A percentile compares a stretch with the other conserved stretches of the same genome.
These are phyloP conservation scores for Scytalidium lignicola DNA, from an alignment of 2,329 filamentous ascomycete genomes.

Conservation along the genomic window DNA sequence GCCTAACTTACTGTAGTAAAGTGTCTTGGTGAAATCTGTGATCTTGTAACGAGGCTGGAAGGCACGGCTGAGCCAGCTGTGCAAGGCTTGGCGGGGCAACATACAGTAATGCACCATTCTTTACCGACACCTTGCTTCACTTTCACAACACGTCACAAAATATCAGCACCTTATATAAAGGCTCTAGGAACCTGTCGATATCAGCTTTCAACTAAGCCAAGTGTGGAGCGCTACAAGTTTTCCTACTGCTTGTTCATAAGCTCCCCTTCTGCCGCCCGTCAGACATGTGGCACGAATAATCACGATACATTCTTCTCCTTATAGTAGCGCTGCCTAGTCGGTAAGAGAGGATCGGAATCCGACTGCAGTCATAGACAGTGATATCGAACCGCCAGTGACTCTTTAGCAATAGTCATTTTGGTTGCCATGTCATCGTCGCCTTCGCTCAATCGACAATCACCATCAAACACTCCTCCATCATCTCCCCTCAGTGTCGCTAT, in stretches of 20 bases:
- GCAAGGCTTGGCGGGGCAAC: not conserved
- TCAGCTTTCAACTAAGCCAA: not conserved
- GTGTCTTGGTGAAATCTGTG: not conserved
- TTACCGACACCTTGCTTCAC: not conserved
- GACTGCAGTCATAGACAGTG: too few species aligned
- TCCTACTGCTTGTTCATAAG: not conserved
- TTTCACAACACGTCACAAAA: not conserved
- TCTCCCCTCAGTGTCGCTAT: conserved; percentile 15
- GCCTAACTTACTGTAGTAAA: too few species aligned
- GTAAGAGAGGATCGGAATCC: too few species aligned
- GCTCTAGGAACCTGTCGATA: not conserved
- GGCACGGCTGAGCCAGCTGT: not conserved
- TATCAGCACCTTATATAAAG: not conserved
- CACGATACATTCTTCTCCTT: too few species aligned
- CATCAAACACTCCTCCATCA: conserved; percentile 13
- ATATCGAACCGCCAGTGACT: too few species aligned
- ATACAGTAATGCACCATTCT: not conserved
- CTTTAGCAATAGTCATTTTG: not conserved
- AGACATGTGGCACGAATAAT: too few species aligned
- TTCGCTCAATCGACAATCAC: not conserved
- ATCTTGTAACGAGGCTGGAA: not conserved
- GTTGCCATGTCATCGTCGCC: not conserved
- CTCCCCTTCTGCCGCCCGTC: not conserved
- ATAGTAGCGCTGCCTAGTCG: too few species aligned
- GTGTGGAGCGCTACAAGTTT: not conserved